Percentiles rank a stretch among this genome's conserved stretches.
Conservation (phyloP, 2,329 filamentous ascomycete genomes). For the Emergomyces orientalis region DNA sequence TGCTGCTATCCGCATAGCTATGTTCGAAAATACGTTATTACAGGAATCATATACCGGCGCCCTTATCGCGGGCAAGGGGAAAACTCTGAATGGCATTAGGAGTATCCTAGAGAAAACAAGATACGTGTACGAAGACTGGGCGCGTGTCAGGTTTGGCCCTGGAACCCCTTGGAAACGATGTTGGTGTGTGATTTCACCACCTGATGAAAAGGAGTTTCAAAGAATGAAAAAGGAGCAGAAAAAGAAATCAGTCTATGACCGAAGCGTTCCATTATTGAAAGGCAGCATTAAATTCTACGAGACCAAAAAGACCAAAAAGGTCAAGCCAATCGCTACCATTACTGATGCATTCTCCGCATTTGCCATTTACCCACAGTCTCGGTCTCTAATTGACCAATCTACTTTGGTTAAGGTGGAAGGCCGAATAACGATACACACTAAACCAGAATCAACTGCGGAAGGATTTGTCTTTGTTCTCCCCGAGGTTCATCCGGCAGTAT, state of each 20-base stretch:
- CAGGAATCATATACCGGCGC: constrained; percentile 97
- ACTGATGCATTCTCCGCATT: constrained; percentile 86
- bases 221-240: constrained; percentile 73
- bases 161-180: constrained; percentile 93
- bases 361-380: constrained; percentile 90
- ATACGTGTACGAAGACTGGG: constrained; percentile 81
- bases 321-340: constrained; percentile 80
- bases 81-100: constrained; percentile 78
- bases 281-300: constrained; percentile 95
- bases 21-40: constrained; percentile 86
- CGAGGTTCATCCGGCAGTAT: constrained; percentile 81
- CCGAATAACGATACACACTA: constrained; percentile 74
- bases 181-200: constrained; percentile 90
- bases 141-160: constrained; percentile 85
- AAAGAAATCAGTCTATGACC: constrained; percentile 77
- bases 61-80: constrained; percentile 89
- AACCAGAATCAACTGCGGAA: constrained; percentile 56
- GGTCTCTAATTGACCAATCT: constrained; percentile 86
- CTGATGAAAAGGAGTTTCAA: constrained; percentile 83
- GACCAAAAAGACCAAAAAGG: constrained; percentile 86
- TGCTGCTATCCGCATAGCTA: constrained; percentile 80
- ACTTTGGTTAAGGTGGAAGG: constrained; percentile 92
- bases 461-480: constrained; percentile 98
- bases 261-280: constrained; percentile 60
- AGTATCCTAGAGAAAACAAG: constrained; percentile 74